A percentile compares a stretch with the other conserved stretches of the same genome.
Conservation (phyloP, 192 early-diverging fungal species). For the Coemansia sp. region DNA sequence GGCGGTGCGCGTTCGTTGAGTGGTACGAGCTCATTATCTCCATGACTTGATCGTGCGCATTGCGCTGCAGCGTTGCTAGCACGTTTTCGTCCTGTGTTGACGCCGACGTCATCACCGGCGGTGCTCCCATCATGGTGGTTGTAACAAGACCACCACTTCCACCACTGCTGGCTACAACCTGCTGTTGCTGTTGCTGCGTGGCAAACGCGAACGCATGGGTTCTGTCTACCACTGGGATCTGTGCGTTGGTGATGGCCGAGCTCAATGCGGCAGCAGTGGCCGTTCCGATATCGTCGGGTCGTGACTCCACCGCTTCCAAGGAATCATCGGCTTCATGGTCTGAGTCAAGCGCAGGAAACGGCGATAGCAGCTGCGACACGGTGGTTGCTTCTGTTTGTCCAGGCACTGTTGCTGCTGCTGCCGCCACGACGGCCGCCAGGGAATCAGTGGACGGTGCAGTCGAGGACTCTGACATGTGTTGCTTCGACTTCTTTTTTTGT, state of each 20-base stretch:
- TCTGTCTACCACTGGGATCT: constrained; percentile 6
- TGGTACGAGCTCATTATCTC: constrained; percentile 52
- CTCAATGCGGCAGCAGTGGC: constrained; percentile 34
- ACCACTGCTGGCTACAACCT: background rate
- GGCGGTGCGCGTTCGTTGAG: constrained; percentile 33
- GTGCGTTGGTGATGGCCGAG: constrained; percentile 24
- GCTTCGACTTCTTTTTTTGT: background rate
- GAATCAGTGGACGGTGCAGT: constrained; percentile 9
- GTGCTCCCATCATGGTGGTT: background rate
- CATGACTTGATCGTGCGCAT: constrained; percentile 42
- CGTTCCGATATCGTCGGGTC: constrained; percentile 6
- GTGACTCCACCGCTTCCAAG: background rate
- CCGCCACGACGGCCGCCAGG: constrained; percentile 14
- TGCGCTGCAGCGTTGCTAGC: constrained; percentile 25
- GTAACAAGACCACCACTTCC: background rate
- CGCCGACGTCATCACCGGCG: constrained; percentile 4
- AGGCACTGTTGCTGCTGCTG: constrained; percentile 12
- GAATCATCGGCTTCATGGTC: constrained; percentile 5
- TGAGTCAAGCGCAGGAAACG: constrained; percentile 27
- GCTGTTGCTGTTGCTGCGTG: constrained; percentile 8
- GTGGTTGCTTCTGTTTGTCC: background rate
- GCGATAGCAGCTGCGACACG: constrained; percentile 3
- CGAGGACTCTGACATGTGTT: constrained; percentile 19
- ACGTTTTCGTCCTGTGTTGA: constrained; percentile 7
- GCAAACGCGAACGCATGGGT: constrained; percentile 8